Evolutionary conservation across 2,329 filamentous ascomycete genomes (phyloP).

Genomic region (Akanthomyces dipterigenus): DNA sequence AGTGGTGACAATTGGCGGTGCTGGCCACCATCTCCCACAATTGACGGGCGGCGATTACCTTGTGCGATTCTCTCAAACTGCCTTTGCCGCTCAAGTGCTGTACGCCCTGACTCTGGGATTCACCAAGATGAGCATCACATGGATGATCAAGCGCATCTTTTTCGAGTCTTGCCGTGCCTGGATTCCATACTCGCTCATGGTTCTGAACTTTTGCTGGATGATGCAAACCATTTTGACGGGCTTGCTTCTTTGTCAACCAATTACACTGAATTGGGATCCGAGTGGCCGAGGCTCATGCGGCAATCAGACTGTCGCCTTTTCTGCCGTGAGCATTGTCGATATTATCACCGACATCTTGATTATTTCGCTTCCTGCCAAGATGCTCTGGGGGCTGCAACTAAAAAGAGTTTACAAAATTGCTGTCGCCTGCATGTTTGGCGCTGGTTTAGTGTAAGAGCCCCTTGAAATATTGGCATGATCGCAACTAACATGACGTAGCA

Average conservation of each 20-base stretch:
- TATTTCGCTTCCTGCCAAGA: conserved; percentile 14
- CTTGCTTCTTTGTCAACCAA: conserved; percentile 14
- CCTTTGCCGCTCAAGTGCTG: conserved; percentile 16
- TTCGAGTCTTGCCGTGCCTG: conserved; percentile 14
- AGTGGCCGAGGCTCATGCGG: conserved; percentile 12
- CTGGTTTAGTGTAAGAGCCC: conserved; percentile 15
- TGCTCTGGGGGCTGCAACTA: conserved; percentile 14
- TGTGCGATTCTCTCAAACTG: conserved; percentile 11
- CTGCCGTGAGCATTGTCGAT: conserved; percentile 16
- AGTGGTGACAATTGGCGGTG: conserved; percentile 18
- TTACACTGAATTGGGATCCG: conserved; percentile 16
- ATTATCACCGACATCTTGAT: conserved; percentile 17
- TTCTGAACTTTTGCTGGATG: conserved; percentile 15
- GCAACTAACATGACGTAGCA: conserved; percentile 8
- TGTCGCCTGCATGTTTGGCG: conserved; percentile 15
- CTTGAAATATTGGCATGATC: too few species aligned
- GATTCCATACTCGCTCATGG: conserved; percentile 14
- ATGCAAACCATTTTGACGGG: conserved; percentile 17
- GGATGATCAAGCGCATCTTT: conserved; percentile 19
- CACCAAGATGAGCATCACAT: conserved; percentile 17
- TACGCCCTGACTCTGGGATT: conserved; percentile 16
- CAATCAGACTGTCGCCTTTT: conserved; percentile 13
- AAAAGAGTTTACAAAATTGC: conserved; percentile 15
- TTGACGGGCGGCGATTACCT: neutral
- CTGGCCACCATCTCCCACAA: conserved; percentile 14